phyloP scores from a whole-genome alignment of 257 asterid species.

The Gardenia jasminoides region DNA sequence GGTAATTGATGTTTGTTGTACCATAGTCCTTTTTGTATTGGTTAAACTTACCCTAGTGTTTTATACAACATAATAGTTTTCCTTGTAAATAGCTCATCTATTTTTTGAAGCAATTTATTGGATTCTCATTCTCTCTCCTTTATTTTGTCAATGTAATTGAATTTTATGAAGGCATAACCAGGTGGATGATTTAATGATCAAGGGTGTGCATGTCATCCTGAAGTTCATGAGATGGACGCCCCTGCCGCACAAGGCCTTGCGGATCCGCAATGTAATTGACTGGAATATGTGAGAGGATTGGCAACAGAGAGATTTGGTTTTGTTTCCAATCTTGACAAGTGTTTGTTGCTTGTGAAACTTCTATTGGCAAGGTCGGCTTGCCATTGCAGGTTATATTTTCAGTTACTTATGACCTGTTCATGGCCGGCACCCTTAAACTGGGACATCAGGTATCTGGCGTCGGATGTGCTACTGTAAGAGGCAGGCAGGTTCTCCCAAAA shows the following conservation, averaged over 20 bases:
- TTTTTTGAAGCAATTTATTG: not conserved
- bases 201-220: not conserved
- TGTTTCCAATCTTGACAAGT: not conserved
- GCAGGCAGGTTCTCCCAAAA: not conserved
- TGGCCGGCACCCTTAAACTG: not conserved
- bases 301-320: not conserved
- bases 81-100: constrained; percentile 12
- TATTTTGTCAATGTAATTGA: too few species aligned
- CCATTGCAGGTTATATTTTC: not conserved
- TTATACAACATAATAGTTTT: not conserved
- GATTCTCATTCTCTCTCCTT: not conserved
- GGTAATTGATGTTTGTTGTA: constrained; percentile 8
- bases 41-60: not conserved
- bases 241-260: not conserved
- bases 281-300: not conserved
- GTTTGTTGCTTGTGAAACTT: not conserved
- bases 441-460: not conserved
- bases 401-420: not conserved
- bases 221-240: not conserved
- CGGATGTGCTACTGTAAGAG: too few species aligned
- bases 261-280: not conserved
- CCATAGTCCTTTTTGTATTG: constrained; percentile 8
- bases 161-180: not conserved
- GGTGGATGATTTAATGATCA: not conserved
- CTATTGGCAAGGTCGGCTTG: not conserved